These are phyloP conservation scores for Teratosphaeria gauchensis DNA, from an alignment of 2,329 filamentous ascomycete species.

Conservation along the genomic window DNA sequence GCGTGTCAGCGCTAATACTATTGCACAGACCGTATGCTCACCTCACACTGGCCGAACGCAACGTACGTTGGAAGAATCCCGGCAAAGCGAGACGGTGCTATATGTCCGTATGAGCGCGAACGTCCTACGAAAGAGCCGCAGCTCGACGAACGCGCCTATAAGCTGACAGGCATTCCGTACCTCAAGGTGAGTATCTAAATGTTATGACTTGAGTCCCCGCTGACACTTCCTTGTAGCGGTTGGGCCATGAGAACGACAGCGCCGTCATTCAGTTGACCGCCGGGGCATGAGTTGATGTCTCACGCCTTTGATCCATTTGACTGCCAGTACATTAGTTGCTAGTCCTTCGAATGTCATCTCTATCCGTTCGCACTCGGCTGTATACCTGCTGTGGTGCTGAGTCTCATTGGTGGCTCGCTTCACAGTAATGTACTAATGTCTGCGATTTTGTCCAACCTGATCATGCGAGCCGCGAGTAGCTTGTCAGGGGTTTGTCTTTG, in stretches of 20 bases:
- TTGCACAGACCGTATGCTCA: conserved; percentile 12
- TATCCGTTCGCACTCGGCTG: no score
- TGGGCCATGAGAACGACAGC: background rate
- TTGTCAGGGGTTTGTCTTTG: no score
- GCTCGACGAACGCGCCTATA: conserved; percentile 33
- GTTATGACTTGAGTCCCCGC: no score
- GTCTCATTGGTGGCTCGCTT: no score
- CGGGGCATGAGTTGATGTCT: background rate
- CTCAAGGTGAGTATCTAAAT: background rate
- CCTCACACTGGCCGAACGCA: conserved; percentile 21
- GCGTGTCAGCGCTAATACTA: background rate
- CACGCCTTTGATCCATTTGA: background rate
- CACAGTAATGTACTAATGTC: no score
- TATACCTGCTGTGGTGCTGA: no score
- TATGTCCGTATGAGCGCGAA: conserved; percentile 26
- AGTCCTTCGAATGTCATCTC: no score
- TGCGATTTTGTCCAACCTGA: no score
- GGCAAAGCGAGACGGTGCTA: conserved; percentile 16
- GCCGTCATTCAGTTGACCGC: background rate
- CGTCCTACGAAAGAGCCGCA: conserved; percentile 17
- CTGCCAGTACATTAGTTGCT: no score
- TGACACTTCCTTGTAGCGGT: background rate
- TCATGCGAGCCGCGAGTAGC: no score
- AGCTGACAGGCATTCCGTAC: conserved; percentile 37
- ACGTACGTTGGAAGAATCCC: conserved; percentile 20